Conservation (phyloP, 2,329 filamentous ascomycete species). For the Ophiosphaerella herpotricha region DNA sequence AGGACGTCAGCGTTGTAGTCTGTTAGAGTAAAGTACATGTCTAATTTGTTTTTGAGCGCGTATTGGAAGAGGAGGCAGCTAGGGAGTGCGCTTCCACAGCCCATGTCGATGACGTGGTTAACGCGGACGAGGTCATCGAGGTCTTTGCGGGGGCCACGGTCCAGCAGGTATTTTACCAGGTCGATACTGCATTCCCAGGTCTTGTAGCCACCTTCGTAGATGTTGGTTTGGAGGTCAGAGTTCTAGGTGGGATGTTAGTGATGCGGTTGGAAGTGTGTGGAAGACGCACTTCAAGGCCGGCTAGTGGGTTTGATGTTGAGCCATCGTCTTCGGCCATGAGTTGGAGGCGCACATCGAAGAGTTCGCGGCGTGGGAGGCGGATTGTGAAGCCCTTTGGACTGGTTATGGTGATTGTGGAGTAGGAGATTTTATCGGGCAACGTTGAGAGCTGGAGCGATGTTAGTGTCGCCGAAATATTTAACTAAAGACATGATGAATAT, state of each 20-base stretch:
- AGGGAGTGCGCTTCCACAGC: constrained; percentile 78
- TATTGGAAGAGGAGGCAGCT: constrained; percentile 73
- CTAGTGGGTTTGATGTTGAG: constrained; percentile 29
- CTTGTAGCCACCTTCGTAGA: constrained; percentile 88
- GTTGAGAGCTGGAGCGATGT: constrained; percentile 52
- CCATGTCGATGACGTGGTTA: constrained; percentile 64
- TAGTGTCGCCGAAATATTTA: background rate
- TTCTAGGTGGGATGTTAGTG: constrained; percentile 18
- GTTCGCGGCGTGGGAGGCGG: constrained; percentile 70
- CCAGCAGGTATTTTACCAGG: constrained; percentile 67
- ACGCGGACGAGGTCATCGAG: constrained; percentile 55
- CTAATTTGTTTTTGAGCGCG: constrained; percentile 53
- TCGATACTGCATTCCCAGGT: constrained; percentile 88
- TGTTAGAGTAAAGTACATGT: constrained; percentile 67
- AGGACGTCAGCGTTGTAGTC: constrained; percentile 83
- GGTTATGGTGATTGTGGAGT: constrained; percentile 63
- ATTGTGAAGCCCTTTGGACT: constrained; percentile 62
- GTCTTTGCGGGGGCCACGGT: constrained; percentile 54
- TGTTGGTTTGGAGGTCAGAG: constrained; percentile 77
- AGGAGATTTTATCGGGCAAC: constrained; percentile 76
- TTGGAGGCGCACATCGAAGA: constrained; percentile 82
- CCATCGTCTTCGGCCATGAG: constrained; percentile 71
- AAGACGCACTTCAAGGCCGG: constrained; percentile 38
- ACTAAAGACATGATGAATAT: background rate
- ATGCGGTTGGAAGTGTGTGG: no score